Evolutionary conservation across 2,329 filamentous ascomycete species (phyloP), one percentile per base, ranked within the genome.

Genomic region (Penicillium crustosum): DNA sequence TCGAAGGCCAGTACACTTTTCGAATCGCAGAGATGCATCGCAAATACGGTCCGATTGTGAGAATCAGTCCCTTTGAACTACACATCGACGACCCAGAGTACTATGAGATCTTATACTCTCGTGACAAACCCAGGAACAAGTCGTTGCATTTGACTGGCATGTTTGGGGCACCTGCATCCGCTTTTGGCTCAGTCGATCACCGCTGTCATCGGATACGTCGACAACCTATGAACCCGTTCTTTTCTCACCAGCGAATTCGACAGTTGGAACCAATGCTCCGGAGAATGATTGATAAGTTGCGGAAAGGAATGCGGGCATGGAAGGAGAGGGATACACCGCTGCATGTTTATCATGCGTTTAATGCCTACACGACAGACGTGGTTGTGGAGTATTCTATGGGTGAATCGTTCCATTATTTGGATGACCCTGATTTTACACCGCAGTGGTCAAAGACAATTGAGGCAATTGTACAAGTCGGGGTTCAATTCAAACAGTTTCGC

Each of bases 301-400:
- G 63, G 43, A 33, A 51, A 31, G 65, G 67, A 8, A 59, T 72
- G 25, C 51, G 60, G 5, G 64, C 59, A 13, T 67, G 64, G 36
- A 60, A 58, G 36, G 53, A 57, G 15, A 61, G 60, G 23, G 43
- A 53, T 3, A 43, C 52, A 36, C 62, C 67, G 2, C 53, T 72
- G 33, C 59, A 63, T 27, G 55, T 68, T 33, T 63, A 70, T 36
- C 29, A 31, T 13, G 29, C 29, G 29, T 31, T 31, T 31, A 31
- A 31, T 23, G 77, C 76, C 21, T 69, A 77, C 45, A 76, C 76
- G 2, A 78, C 77, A 33, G 79, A 31, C 33, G 73, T 80, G 44
- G 78, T 81, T 61, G 78, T 77, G 58, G 71, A 77, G 52, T 80
- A 79, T 57, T 68, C 67, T n/a, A 67, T 73, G 64, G 66, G 67